Percentiles rank a stretch among this genome's conserved stretches.
These are phyloP conservation scores for Carpinus fangiana DNA, from an alignment of 306 rosid species.

Conservation along the genomic window DNA sequence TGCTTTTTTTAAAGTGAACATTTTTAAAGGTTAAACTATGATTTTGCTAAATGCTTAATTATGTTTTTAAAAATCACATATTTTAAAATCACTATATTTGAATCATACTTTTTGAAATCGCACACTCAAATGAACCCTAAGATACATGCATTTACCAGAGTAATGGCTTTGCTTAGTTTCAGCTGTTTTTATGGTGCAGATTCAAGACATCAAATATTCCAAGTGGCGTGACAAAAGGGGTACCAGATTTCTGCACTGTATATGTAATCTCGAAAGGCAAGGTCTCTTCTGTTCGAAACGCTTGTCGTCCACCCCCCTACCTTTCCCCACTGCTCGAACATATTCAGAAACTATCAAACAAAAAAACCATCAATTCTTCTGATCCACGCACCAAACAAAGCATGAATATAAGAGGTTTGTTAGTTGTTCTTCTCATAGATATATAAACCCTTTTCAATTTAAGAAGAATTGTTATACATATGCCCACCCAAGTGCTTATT, in stretches of 20 bases:
- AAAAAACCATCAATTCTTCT: slow-evolving; percentile 16
- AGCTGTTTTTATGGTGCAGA: slow-evolving; percentile 34
- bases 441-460: slow-evolving; percentile 1
- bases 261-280: slow-evolving; percentile 80
- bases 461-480: too few relatives aligned
- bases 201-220: slow-evolving; percentile 68
- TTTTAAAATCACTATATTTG: too few relatives aligned
- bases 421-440: slow-evolving; percentile 18
- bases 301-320: slow-evolving; percentile 64
- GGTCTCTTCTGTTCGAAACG: slow-evolving; percentile 55
- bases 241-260: slow-evolving; percentile 83
- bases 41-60: too few relatives aligned
- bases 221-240: slow-evolving; percentile 60
- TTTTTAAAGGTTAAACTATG: too few relatives aligned
- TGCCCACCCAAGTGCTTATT: not conserved
- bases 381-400: slow-evolving; percentile 34
- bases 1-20: too few relatives aligned
- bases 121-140: too few relatives aligned
- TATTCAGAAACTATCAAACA: slow-evolving; percentile 33
- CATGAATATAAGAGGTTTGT: slow-evolving; percentile 56
- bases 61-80: too few relatives aligned
- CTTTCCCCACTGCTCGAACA: slow-evolving; percentile 61
- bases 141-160: not conserved
- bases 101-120: too few relatives aligned
- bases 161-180: not conserved